Evolutionary conservation across 108 stramenopile species (phyloP).

Genomic region (Cyclotella atomus): DNA sequence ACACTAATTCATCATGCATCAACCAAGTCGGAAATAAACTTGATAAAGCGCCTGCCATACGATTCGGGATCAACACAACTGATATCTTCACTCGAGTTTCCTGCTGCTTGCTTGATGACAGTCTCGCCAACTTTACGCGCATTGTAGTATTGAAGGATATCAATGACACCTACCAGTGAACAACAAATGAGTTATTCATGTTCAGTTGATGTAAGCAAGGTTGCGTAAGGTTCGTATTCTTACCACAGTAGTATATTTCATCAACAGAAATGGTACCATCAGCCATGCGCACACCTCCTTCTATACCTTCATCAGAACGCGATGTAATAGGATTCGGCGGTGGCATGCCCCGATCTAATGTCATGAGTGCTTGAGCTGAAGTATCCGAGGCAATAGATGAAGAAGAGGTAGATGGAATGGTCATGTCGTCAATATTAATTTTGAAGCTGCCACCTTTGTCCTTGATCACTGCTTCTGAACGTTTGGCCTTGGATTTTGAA

Average conservation of each 20-base stretch:
- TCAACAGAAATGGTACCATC: constrained; percentile 24
- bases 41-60: constrained; percentile 60
- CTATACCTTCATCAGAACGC: constrained; percentile 33
- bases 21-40: constrained; percentile 48
- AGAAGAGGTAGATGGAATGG: neutral
- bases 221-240: neutral
- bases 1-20: no score
- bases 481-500: neutral
- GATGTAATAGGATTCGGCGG: constrained; percentile 23
- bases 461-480: constrained; percentile 3
- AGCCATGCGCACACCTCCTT: constrained; percentile 17
- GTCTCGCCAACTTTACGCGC: constrained; percentile 74
- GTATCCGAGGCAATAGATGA: neutral
- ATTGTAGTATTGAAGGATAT: constrained; percentile 87
- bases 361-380: neutral
- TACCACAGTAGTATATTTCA: constrained; percentile 46
- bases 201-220: neutral
- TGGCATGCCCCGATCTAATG: neutral
- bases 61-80: constrained; percentile 62
- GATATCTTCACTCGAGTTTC: constrained; percentile 41
- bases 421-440: neutral
- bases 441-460: constrained; percentile 1
- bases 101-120: constrained; percentile 50
- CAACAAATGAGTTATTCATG: neutral
- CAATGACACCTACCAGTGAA: constrained; percentile 65